Percentiles rank a stretch among this genome's conserved stretches.
Conservation (phyloP, 768 basidiomycete species). For the Punctularia strigosozonata region DNA sequence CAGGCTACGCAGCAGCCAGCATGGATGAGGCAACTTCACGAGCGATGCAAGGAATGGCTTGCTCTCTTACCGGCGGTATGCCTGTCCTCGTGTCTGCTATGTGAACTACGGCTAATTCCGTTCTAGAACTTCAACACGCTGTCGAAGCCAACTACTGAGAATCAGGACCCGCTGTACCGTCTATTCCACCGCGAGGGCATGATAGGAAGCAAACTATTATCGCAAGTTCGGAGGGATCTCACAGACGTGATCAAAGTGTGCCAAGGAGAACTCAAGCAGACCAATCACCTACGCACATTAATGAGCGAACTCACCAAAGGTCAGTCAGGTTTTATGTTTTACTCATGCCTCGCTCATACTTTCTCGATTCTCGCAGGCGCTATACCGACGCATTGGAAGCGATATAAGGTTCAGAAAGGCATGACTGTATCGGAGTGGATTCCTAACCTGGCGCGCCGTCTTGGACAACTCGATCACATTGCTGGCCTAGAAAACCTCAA, state of each 20-base stretch:
- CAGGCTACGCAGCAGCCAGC: constrained; percentile 71
- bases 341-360: constrained; percentile 6
- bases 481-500: constrained; percentile 48
- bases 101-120: constrained; percentile 6
- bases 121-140: constrained; percentile 44
- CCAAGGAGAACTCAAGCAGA: constrained; percentile 83
- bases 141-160: constrained; percentile 53
- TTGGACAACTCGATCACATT: constrained; percentile 75
- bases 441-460: constrained; percentile 63
- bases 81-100: background rate
- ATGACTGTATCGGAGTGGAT: constrained; percentile 85
- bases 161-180: constrained; percentile 77
- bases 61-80: constrained; percentile 57
- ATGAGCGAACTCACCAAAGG: constrained; percentile 90
- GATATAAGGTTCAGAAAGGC: constrained; percentile 76
- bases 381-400: constrained; percentile 79
- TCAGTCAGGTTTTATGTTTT: constrained; percentile 15
- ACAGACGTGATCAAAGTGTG: constrained; percentile 75
- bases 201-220: constrained; percentile 71
- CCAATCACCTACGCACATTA: constrained; percentile 86
- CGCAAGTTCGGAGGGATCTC: constrained; percentile 71
- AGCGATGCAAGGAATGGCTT: constrained; percentile 81
- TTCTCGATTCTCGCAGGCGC: constrained; percentile 41
- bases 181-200: constrained; percentile 81
- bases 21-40: constrained; percentile 86